phyloP scores from a whole-genome alignment of 163 green algal species.

The Chlorella variabilis region DNA sequence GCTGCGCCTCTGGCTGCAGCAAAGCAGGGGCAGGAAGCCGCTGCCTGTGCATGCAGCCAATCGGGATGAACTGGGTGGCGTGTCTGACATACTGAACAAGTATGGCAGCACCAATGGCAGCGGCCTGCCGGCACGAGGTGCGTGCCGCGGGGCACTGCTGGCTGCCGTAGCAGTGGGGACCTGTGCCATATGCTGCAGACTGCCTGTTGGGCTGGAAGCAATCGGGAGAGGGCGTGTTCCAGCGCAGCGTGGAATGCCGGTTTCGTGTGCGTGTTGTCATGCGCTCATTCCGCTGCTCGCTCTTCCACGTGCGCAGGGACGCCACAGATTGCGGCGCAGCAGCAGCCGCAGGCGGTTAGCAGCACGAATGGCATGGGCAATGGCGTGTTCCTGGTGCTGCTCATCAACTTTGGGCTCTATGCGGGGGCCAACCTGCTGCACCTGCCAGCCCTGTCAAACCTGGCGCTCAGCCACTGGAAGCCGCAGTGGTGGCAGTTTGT shows the following conservation, averaged over 20 bases:
- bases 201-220: no score
- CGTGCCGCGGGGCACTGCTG: no score
- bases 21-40: background rate
- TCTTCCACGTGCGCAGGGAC: no score
- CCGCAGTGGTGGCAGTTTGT: slow-evolving; percentile 77
- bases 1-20: no score
- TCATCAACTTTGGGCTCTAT: slow-evolving; percentile 76
- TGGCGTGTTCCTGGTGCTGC: slow-evolving; percentile 72
- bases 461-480: slow-evolving; percentile 45
- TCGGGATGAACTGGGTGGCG: background rate
- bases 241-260: no score
- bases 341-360: background rate
- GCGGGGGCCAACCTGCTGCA: slow-evolving; percentile 63
- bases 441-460: slow-evolving; percentile 44
- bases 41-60: background rate
- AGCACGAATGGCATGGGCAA: slow-evolving; percentile 55
- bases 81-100: slow-evolving; percentile 21
- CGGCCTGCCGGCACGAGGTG: background rate
- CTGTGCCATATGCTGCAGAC: no score
- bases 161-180: no score
- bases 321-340: no score
- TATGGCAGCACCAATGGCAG: slow-evolving; percentile 14
- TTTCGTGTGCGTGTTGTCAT: background rate
- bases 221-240: no score
- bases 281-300: no score